phyloP scores from a whole-genome alignment of 352 stramenopile genomes.

The Saprolegnia diclina region DNA sequence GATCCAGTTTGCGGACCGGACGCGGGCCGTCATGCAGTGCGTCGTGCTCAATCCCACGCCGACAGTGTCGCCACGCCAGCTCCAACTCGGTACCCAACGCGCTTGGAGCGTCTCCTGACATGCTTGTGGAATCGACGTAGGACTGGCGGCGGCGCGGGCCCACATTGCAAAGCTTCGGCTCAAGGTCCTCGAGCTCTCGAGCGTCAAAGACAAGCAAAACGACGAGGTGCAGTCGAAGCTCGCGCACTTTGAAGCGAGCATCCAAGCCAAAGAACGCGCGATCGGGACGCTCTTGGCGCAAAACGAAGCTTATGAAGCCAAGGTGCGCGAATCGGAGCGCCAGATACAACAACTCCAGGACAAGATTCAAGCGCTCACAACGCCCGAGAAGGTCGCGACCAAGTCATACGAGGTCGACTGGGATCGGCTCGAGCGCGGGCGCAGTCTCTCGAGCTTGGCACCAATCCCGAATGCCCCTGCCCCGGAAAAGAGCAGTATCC shows the following conservation, averaged over 20 bases:
- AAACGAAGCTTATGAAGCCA: constrained; percentile 53
- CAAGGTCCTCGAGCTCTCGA: constrained; percentile 39
- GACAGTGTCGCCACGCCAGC: constrained; percentile 33
- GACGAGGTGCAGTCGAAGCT: constrained; percentile 49
- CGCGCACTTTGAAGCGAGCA: constrained; percentile 41
- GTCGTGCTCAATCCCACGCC: constrained; percentile 59
- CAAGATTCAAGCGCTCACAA: constrained; percentile 48
- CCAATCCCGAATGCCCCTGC: neutral
- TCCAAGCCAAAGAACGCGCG: constrained; percentile 56
- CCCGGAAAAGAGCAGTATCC: constrained; percentile 15
- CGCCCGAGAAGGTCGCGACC: constrained; percentile 41
- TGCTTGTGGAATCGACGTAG: neutral
- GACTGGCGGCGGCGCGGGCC: constrained; percentile 1
- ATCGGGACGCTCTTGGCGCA: constrained; percentile 50
- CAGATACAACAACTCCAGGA: constrained; percentile 50
- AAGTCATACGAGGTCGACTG: neutral
- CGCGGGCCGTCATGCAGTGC: constrained; percentile 64
- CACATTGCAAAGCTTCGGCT: constrained; percentile 27
- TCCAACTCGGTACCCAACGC: constrained; percentile 8
- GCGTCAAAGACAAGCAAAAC: constrained; percentile 58
- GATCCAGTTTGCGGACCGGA: constrained; percentile 70
- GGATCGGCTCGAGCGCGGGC: neutral
- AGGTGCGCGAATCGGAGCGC: constrained; percentile 50
- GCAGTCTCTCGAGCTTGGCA: neutral
- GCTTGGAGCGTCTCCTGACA: neutral